Evolutionary conservation across 192 early-diverging fungal species (phyloP), one percentile per base, ranked within the genome.

Genomic region (Oehlia diaphana): DNA sequence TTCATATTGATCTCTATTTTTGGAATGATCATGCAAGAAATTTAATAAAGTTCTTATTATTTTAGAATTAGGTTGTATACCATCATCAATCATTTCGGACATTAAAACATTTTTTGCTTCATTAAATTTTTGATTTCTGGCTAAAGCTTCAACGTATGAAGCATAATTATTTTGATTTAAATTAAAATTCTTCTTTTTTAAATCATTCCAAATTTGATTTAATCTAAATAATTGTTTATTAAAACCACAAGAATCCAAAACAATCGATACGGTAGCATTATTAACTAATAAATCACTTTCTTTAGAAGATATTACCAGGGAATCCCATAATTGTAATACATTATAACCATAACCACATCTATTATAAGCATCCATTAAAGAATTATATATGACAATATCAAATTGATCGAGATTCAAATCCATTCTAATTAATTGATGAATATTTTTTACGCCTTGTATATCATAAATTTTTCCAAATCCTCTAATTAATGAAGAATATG

Each of bases 351-450:
- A 50, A 14, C 74, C 84, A 12, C 80, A 79, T 35, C 82, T 76
- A 80, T 82, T 84, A 70, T 85, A 87, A 13, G 81, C 86, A 63
- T 86, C 74, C 86, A 87, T 87, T 26, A 87, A 58, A 3, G 84
- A 81, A 77, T 87, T 87, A 64, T 86, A 85, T 23, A 87, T 71
- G 2, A 58, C 62, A 12, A 78, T 84, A 68, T 83, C 82, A 21
- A 58, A 16, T 33, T 82, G 79, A 26, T 85, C 84, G n/a, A 87
- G 67, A 62, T 80, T 77, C 9, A 84, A 26, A 53, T 87, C 84
- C 49, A 87, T 79, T 62, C 84, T 85, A 9, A 87, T 78, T 4
- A 85, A 50, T 16, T 81, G 77, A 64, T 87, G 86, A 37, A 87
- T 72, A 13, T 76, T 79, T 42, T 74, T 62, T 21, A 82, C 66